Conservation (phyloP, 2,329 filamentous ascomycete species). For the Aspergillus persii region DNA sequence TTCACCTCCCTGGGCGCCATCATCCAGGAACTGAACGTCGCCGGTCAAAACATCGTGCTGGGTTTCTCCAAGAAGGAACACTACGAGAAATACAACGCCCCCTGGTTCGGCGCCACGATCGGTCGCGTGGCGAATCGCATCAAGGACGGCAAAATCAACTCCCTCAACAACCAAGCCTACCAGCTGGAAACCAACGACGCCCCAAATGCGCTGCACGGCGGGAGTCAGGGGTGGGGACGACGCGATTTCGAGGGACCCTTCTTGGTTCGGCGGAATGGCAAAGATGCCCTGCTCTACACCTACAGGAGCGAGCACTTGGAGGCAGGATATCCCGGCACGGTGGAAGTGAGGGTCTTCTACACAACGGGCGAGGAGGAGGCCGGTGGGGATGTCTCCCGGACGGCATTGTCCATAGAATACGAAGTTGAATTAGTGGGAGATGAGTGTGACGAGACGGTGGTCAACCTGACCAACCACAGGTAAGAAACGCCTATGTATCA, state of each 20-base stretch:
- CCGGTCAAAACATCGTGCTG: conserved; percentile 81
- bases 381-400: conserved; percentile 59
- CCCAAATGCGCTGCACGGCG: conserved; percentile 72
- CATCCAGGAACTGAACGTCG: conserved; percentile 71
- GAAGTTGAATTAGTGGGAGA: conserved; percentile 76
- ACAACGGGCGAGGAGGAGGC: conserved; percentile 69
- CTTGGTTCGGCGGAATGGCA: conserved; percentile 55
- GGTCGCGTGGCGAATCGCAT: conserved; percentile 82
- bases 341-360: conserved; percentile 76
- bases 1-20: conserved; percentile 49
- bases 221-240: conserved; percentile 62
- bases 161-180: conserved; percentile 71
- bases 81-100: conserved; percentile 71
- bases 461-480: conserved; percentile 97
- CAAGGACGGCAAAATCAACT: conserved; percentile 65
- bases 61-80: conserved; percentile 73
- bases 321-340: conserved; percentile 83
- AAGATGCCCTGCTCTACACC: conserved; percentile 65
- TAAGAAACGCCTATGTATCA: conserved; percentile 31
- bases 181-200: conserved; percentile 72
- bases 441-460: conserved; percentile 78
- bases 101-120: conserved; percentile 91
- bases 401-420: conserved; percentile 81
- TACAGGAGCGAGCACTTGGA: conserved; percentile 74
- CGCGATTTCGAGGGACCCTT: conserved; percentile 52